phyloP scores from a whole-genome alignment of 768 basidiomycete genomes.

The Agaricus bisporus region DNA sequence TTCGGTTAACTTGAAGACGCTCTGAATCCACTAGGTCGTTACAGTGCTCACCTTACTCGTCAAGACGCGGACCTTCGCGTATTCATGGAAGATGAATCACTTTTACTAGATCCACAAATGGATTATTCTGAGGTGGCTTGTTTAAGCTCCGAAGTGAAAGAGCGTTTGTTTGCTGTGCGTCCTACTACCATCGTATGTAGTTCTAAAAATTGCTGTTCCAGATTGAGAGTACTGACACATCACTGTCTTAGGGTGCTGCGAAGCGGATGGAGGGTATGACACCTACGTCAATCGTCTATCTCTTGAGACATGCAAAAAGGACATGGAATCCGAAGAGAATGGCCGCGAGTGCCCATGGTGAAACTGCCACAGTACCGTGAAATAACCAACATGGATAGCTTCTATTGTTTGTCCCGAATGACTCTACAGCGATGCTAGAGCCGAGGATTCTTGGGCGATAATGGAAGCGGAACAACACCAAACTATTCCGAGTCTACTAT shows the following conservation, averaged over 20 bases:
- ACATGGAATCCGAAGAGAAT: conserved; percentile 20
- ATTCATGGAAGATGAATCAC: conserved; percentile 72
- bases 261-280: conserved; percentile 95
- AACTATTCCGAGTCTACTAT: no score
- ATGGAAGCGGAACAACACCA: no score
- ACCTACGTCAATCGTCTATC: conserved; percentile 60
- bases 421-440: no score
- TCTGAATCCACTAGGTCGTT: conserved; percentile 39
- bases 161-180: conserved; percentile 50
- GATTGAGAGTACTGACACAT: not conserved
- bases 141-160: conserved; percentile 70
- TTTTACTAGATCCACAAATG: conserved; percentile 61
- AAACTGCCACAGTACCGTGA: not conserved
- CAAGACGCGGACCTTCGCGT: conserved; percentile 71
- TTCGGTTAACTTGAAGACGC: not conserved
- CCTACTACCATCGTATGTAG: conserved; percentile 64
- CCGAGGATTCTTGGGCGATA: no score
- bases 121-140: conserved; percentile 64
- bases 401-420: not conserved
- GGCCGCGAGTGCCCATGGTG: not conserved
- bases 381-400: not conserved
- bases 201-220: not conserved
- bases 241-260: conserved; percentile 64
- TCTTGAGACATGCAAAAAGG: conserved; percentile 60
- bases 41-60: conserved; percentile 56